phyloP scores from a whole-genome alignment of 148 eudicot species.

The Silene latifolia region DNA sequence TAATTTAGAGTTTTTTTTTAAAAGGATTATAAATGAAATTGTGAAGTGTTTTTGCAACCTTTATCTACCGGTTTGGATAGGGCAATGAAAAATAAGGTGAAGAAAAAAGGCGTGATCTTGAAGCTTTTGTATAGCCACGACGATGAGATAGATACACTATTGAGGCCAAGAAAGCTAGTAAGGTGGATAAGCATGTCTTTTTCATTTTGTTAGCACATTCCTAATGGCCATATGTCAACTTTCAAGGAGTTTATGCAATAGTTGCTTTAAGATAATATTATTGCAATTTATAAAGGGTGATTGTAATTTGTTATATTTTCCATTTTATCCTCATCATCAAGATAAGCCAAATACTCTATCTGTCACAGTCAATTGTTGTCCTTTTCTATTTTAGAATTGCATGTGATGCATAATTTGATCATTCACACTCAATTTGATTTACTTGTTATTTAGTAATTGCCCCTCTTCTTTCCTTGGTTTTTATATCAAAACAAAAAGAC shows the following conservation, averaged over 20 bases:
- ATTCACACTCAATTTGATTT: too few species aligned
- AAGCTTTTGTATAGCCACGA: conserved; percentile 16
- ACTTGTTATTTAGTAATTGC: too few species aligned
- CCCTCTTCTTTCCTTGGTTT: too few species aligned
- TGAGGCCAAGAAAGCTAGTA: background rate
- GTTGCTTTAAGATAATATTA: too few species aligned
- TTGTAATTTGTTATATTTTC: too few species aligned
- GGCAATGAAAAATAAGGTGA: background rate
- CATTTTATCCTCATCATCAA: too few species aligned
- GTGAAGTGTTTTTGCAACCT: conserved; percentile 14
- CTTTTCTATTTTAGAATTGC: too few species aligned
- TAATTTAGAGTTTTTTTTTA: background rate
- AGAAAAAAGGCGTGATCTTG: conserved; percentile 19
- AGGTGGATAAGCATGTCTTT: conserved; percentile 12
- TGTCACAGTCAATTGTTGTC: too few species aligned
- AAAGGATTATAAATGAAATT: background rate
- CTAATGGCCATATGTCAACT: background rate
- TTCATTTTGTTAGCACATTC: conserved; percentile 3
- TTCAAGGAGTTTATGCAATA: background rate
- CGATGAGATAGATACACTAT: background rate
- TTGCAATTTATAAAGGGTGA: too few species aligned
- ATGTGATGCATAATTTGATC: too few species aligned
- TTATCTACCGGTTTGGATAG: background rate
- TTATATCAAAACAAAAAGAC: too few species aligned
- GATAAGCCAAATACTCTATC: too few species aligned